Percentiles rank a stretch among this genome's conserved stretches.
Conservation (phyloP, 495 filamentous ascomycete species). For the Neurospora tetraspora region DNA sequence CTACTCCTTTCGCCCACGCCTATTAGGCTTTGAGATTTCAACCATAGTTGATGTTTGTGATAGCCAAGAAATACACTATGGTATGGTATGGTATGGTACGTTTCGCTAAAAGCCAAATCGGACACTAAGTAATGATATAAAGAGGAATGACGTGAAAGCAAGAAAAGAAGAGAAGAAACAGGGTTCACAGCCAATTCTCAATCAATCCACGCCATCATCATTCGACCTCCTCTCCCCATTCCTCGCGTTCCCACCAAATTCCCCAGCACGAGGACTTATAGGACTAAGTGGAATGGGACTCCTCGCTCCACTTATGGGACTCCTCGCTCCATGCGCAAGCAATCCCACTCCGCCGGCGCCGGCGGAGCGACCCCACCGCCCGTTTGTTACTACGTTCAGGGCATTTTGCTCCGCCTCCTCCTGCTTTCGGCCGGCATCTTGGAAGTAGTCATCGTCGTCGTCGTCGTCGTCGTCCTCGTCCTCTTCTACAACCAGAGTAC, state of each 20-base stretch:
- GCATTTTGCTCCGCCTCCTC: slow-evolving; percentile 29
- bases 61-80: background rate
- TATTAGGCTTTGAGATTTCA: background rate
- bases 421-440: background rate
- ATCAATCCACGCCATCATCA: slow-evolving; percentile 19
- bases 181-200: background rate
- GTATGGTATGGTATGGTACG: background rate
- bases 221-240: background rate
- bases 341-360: slow-evolving; percentile 25
- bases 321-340: slow-evolving; percentile 14
- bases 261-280: background rate
- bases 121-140: background rate
- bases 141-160: background rate
- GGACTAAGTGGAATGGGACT: background rate
- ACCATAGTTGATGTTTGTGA: background rate
- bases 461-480: slow-evolving; percentile 15
- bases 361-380: slow-evolving; percentile 23
- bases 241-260: background rate
- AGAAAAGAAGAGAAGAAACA: background rate
- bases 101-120: background rate
- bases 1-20: background rate
- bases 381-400: slow-evolving; percentile 35
- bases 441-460: background rate
- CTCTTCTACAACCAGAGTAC: slow-evolving; percentile 22
- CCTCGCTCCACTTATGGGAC: background rate